A percentile compares a stretch with the other conserved stretches of the same genome.
Evolutionary conservation across 2,329 filamentous ascomycete species (phyloP).

Genomic region (Orbilia quercus): DNA sequence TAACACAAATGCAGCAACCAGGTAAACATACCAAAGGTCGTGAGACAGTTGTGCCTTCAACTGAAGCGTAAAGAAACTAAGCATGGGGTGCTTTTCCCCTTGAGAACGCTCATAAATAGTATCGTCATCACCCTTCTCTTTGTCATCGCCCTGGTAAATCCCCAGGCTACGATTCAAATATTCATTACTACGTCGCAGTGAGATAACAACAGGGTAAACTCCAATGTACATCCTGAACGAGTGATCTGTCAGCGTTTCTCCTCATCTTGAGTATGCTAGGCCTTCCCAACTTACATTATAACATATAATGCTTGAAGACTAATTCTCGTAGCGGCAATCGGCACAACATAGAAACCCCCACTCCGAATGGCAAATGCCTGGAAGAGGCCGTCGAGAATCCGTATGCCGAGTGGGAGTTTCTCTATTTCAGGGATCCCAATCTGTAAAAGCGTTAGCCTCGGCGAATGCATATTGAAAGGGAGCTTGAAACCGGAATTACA

Average conservation of each 20-base stretch:
- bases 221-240: conserved; percentile 68
- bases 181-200: conserved; percentile 68
- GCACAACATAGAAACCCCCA: conserved; percentile 68
- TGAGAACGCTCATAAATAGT: conserved; percentile 54
- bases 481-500: conserved; percentile 18
- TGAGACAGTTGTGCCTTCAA: conserved; percentile 38
- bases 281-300: conserved; percentile 64
- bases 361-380: conserved; percentile 68
- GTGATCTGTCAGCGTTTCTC: neutral
- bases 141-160: conserved; percentile 64
- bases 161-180: conserved; percentile 70
- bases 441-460: conserved; percentile 6
- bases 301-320: conserved; percentile 69
- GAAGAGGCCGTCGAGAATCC: conserved; percentile 68
- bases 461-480: neutral
- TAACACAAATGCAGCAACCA: no score
- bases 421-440: conserved; percentile 65
- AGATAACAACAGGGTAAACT: conserved; percentile 69
- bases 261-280: neutral
- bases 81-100: conserved; percentile 19
- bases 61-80: conserved; percentile 25
- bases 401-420: conserved; percentile 62
- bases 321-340: conserved; percentile 65
- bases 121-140: conserved; percentile 53
- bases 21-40: conserved; percentile 31